Evolutionary conservation across 208 protist genomes (phyloP).

Genomic region (Trypanosoma theileri): DNA sequence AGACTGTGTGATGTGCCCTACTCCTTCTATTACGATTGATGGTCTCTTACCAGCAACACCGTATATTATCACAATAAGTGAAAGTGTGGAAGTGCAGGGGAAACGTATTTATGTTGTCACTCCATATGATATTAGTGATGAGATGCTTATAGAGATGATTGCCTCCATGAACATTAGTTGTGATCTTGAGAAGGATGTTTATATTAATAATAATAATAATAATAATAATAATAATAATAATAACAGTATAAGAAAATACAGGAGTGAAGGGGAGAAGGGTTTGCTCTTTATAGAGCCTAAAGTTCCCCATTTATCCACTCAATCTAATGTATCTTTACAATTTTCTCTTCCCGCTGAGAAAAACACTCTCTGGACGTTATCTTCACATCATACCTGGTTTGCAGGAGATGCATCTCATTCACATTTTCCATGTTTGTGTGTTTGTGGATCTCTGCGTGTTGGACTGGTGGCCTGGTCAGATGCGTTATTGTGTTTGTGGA

Average conservation of each 20-base stretch:
- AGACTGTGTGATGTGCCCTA: neutral
- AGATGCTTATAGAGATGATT: neutral
- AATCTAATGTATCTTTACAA: neutral
- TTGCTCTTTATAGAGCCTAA: too few relatives aligned
- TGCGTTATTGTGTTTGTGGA: constrained; percentile 23
- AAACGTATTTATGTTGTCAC: constrained; percentile 18
- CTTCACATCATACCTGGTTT: constrained; percentile 11
- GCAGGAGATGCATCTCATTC: neutral
- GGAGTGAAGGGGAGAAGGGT: too few relatives aligned
- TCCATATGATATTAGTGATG: constrained; percentile 9
- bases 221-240: neutral
- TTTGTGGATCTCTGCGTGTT: constrained; percentile 6
- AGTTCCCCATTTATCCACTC: too few relatives aligned
- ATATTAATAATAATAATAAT: neutral
- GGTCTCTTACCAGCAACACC: constrained; percentile 17
- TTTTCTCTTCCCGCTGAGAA: constrained; percentile 1
- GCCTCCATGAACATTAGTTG: neutral
- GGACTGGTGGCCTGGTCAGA: constrained; percentile 19
- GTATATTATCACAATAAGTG: constrained; percentile 13
- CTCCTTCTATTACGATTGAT: neutral
- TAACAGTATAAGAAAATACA: too few relatives aligned
- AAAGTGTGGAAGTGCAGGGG: neutral
- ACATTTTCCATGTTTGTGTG: neutral
- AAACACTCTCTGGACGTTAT: constrained; percentile 7
- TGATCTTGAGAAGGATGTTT: neutral